Evolutionary conservation across 805 yeast species (phyloP), one percentile per base, ranked within the genome.

Genomic region (Candida maesae): DNA sequence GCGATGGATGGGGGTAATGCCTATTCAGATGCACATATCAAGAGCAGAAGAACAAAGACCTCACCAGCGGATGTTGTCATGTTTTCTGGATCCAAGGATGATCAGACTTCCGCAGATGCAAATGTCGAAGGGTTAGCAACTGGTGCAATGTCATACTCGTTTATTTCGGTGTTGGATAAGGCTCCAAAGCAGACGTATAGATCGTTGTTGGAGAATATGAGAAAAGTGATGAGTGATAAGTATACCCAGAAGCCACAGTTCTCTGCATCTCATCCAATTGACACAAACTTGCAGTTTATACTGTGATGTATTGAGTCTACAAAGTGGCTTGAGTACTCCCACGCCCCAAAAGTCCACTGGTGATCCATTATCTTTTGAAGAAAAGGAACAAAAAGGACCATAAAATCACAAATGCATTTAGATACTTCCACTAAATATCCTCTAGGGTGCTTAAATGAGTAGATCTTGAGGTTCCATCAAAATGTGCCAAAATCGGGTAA

Each of bases 101-200:
- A 76, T 38, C 95, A 86, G 63, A 86, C 95, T 0, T 75, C 83
- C 24, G 95, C 95, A 6, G 95, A 86, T 61, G 84, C 95, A 0
- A 68, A 66, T 16, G 87, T 82, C 56, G 79, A 76, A 28, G 89
- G 90, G 20, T 64, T 62, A 11, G 75, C 79, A 31, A 84, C 93
- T 0, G 95, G 95, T 42, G 95, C 95, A 4, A 81, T 86, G 85
- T 81, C 89, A 18, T 84, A 78, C 64, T 82, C 95, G 1, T 84
- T 87, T 53, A 69, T 84, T 34, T 68, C 71, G 45, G 90, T 84
- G 8, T 63, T 86, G 67, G 52, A 64, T 19, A 65, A 70, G 36
- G 76, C 78, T 54, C 81, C 85, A 7, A 71, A 73, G 50, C 93
- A 84, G 63, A 71, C 82, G 16, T 87, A 81, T 55, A 54, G 85